A percentile compares a stretch with the other conserved stretches of the same genome.
phyloP scores from a whole-genome alignment of 2,329 filamentous ascomycete genomes.

The Exophiala sp. region DNA sequence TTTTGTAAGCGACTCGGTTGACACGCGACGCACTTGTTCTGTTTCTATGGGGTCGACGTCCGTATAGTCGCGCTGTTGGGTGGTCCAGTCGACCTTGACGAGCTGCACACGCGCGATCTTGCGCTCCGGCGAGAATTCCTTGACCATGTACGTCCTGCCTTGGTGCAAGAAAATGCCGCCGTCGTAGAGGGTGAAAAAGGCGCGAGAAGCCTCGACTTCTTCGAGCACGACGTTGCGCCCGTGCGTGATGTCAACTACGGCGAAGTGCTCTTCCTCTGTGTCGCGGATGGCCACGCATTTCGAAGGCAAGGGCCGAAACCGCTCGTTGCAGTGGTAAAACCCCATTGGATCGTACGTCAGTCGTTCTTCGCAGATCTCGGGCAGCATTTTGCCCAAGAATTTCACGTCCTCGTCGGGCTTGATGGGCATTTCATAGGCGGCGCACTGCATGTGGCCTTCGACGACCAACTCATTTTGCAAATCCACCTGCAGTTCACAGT shows the following conservation, averaged over 20 bases:
- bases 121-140: slow-evolving; percentile 77
- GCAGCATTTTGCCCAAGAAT: slow-evolving; percentile 76
- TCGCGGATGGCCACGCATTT: slow-evolving; percentile 84
- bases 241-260: slow-evolving; percentile 80
- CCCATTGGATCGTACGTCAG: slow-evolving; percentile 70
- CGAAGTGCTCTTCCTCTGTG: slow-evolving; percentile 87
- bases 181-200: slow-evolving; percentile 93
- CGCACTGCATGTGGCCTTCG: slow-evolving; percentile 93
- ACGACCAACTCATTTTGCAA: slow-evolving; percentile 86
- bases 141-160: slow-evolving; percentile 86
- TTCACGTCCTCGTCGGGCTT: slow-evolving; percentile 67
- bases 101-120: slow-evolving; percentile 82
- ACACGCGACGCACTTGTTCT: slow-evolving; percentile 75
- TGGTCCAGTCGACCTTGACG: slow-evolving; percentile 93
- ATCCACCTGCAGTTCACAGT: slow-evolving; percentile 84
- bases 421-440: slow-evolving; percentile 91
- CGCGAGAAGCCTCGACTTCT: slow-evolving; percentile 92
- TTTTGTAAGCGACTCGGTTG: slow-evolving; percentile 54
- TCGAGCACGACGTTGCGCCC: slow-evolving; percentile 82
- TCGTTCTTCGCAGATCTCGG: slow-evolving; percentile 68
- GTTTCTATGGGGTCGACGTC: slow-evolving; percentile 93
- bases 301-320: slow-evolving; percentile 81
- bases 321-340: slow-evolving; percentile 85
- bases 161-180: slow-evolving; percentile 96
- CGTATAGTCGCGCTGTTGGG: slow-evolving; percentile 85